Evolutionary conservation across 202 grass and related monocot species (phyloP).

Genomic region (Setaria italica): DNA sequence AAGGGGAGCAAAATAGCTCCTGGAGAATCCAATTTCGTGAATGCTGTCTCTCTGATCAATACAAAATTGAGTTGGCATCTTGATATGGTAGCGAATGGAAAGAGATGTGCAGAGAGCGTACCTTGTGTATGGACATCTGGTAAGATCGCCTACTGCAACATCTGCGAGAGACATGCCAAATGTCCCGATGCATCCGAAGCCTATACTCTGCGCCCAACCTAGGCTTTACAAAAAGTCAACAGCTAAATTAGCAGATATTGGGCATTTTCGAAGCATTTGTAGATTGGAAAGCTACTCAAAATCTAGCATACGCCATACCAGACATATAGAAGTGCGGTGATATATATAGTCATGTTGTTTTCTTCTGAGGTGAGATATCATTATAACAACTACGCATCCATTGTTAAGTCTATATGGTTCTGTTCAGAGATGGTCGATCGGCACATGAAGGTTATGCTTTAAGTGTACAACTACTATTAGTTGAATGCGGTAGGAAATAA

Average conservation of each 20-base stretch:
- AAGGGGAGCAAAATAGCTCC: too few species aligned
- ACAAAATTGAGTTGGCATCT: not conserved
- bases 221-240: not conserved
- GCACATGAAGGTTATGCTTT: too few species aligned
- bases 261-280: not conserved
- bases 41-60: too few species aligned
- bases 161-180: slow-evolving; percentile 11
- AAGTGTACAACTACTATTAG: too few species aligned
- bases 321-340: not conserved
- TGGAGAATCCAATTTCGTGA: too few species aligned
- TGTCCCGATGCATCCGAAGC: not conserved
- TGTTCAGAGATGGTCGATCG: too few species aligned
- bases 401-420: too few species aligned
- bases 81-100: not conserved
- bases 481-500: too few species aligned
- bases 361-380: too few species aligned
- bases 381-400: too few species aligned
- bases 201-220: not conserved
- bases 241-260: not conserved
- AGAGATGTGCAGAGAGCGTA: not conserved
- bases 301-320: not conserved
- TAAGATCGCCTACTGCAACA: not conserved
- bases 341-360: not conserved
- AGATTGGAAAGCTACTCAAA: not conserved
- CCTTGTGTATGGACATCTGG: not conserved